Conservation (phyloP, 2,329 filamentous ascomycete species). For the Mollisiaceae sp. region DNA sequence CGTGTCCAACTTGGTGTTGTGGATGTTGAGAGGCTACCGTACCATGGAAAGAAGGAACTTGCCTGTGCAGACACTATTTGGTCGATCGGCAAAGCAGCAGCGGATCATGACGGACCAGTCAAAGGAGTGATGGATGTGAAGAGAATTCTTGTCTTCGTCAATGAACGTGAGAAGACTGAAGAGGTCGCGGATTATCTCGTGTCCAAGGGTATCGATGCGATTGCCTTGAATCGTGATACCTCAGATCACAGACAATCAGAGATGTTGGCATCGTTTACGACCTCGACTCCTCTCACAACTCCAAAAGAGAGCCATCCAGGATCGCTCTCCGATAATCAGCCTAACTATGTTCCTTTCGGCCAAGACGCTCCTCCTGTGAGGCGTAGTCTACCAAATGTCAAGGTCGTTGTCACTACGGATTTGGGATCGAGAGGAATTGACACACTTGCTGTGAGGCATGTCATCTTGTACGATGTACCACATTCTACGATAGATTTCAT, state of each 20-base stretch:
- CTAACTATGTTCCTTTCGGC: constrained; percentile 41
- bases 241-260: constrained; percentile 77
- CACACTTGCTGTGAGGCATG: constrained; percentile 86
- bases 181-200: constrained; percentile 80
- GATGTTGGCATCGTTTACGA: constrained; percentile 76
- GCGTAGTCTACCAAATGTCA: constrained; percentile 70
- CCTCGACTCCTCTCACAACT: constrained; percentile 45
- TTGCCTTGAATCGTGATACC: constrained; percentile 84
- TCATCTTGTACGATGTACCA: constrained; percentile 96
- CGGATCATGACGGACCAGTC: constrained; percentile 59
- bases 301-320: constrained; percentile 46
- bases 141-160: constrained; percentile 93
- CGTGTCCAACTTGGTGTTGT: constrained; percentile 93
- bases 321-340: constrained; percentile 46
- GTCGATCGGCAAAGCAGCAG: constrained; percentile 81
- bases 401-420: constrained; percentile 93
- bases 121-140: constrained; percentile 70
- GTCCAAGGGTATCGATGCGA: constrained; percentile 86
- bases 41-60: constrained; percentile 88
- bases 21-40: constrained; percentile 90
- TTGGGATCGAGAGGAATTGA: constrained; percentile 92
- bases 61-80: constrained; percentile 96
- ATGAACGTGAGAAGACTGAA: constrained; percentile 88
- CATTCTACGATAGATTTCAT: constrained; percentile 98
- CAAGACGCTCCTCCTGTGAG: constrained; percentile 35